Conservation (phyloP, 2,329 filamentous ascomycete species). For the Clarireedia monteithiana region DNA sequence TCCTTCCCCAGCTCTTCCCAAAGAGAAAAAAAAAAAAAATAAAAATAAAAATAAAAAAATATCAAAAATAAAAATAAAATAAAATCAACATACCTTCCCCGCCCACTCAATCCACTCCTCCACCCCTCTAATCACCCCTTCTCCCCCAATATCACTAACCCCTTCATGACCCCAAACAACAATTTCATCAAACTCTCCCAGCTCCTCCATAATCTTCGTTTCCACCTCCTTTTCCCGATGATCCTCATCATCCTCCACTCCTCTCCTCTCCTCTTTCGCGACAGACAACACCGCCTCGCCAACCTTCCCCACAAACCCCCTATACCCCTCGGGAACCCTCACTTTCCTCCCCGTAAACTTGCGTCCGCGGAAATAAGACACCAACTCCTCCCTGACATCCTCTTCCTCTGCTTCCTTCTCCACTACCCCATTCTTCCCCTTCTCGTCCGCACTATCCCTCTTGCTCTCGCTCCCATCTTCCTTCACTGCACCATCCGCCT, state of each 20-base stretch:
- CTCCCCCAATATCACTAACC: constrained; percentile 50
- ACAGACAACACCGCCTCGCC: constrained; percentile 21
- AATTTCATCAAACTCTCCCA: constrained; percentile 65
- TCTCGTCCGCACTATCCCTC: not conserved
- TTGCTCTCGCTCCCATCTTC: too few species aligned
- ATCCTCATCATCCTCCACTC: constrained; percentile 30
- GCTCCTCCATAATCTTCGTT: constrained; percentile 51
- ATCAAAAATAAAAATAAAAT: not conserved
- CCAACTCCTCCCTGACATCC: not conserved
- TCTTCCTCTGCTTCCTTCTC: not conserved
- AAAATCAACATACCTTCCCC: constrained; percentile 43
- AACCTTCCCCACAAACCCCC: not conserved
- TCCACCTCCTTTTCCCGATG: constrained; percentile 38
- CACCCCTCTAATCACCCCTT: constrained; percentile 49
- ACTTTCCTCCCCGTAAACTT: constrained; percentile 13
- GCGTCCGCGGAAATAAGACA: constrained; percentile 4
- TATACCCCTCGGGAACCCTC: not conserved
- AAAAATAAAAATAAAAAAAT: too few species aligned
- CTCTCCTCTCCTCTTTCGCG: constrained; percentile 34
- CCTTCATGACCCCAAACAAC: constrained; percentile 80
- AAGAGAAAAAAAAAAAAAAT: too few species aligned
- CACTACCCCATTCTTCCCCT: not conserved
- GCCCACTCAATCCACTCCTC: constrained; percentile 67
- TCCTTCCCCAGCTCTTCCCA: too few species aligned
- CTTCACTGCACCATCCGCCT: too few species aligned